Evolutionary conservation across 257 asterid genomes (phyloP).

Genomic region (Nicotiana attenuata): DNA sequence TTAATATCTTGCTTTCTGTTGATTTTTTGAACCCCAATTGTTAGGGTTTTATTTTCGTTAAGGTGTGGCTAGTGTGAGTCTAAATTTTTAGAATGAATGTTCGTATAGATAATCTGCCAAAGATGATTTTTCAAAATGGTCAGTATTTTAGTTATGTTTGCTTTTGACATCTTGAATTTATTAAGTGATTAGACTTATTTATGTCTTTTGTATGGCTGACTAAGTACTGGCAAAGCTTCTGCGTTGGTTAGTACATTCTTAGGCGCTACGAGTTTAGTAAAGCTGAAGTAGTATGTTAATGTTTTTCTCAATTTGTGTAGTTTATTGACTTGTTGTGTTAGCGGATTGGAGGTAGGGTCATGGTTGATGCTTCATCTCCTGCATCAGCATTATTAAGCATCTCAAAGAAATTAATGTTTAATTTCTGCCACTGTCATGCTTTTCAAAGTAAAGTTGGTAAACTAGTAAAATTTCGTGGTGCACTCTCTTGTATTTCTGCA

Average conservation of each 20-base stretch:
- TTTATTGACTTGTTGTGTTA: neutral
- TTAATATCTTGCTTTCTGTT: too few relatives aligned
- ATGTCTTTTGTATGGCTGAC: neutral
- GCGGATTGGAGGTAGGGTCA: neutral
- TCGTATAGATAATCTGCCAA: too few relatives aligned
- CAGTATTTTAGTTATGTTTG: too few relatives aligned
- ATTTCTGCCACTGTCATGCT: neutral
- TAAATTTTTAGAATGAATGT: too few relatives aligned
- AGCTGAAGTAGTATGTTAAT: neutral
- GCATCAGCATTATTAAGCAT: neutral
- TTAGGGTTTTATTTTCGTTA: too few relatives aligned
- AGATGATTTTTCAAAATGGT: too few relatives aligned
- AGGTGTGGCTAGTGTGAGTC: too few relatives aligned
- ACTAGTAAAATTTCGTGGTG: neutral
- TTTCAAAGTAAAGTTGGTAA: neutral
- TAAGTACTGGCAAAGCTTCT: neutral
- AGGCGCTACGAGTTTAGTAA: neutral
- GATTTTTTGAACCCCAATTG: too few relatives aligned
- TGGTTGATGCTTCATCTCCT: neutral
- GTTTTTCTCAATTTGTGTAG: neutral
- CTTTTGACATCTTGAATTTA: too few relatives aligned
- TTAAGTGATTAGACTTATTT: neutral
- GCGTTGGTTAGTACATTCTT: neutral
- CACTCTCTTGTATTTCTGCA: neutral
- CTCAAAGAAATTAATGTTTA: neutral